phyloP scores from a whole-genome alignment of 345 rosid species.

The Diplotaxis tenuifolia region DNA sequence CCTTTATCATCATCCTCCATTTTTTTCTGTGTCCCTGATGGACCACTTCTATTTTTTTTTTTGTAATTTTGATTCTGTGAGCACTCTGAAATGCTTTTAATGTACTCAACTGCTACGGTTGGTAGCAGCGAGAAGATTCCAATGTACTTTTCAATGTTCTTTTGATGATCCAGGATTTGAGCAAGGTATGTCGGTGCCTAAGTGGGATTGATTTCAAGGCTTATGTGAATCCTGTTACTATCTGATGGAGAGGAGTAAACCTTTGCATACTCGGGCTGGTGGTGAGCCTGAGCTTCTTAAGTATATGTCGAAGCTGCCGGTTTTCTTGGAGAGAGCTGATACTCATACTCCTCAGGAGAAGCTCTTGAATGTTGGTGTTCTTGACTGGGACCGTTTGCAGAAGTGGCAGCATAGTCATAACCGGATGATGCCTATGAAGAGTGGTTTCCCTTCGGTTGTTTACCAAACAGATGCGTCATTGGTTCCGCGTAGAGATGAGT shows the following conservation, averaged over 20 bases:
- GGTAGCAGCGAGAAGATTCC: background rate
- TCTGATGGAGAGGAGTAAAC: conserved; percentile 25
- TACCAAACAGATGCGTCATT: conserved; percentile 33
- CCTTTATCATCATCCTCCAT: conserved; percentile 18
- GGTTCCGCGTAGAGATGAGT: conserved; percentile 45
- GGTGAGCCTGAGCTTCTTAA: conserved; percentile 76
- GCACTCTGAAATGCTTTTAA: background rate
- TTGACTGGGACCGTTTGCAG: conserved; percentile 85
- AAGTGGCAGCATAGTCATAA: conserved; percentile 71
- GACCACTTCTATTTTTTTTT: conserved; percentile 13
- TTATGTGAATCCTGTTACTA: conserved; percentile 21
- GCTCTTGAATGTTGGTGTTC: conserved; percentile 80
- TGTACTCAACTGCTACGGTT: conserved; percentile 15
- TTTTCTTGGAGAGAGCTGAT: conserved; percentile 63
- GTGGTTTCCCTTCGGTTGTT: conserved; percentile 32
- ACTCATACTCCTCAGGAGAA: conserved; percentile 46
- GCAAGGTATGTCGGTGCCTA: background rate
- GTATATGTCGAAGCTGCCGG: conserved; percentile 85
- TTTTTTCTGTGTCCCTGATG: conserved; percentile 21
- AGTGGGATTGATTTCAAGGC: conserved; percentile 4
- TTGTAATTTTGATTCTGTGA: background rate
- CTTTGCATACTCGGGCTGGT: conserved; percentile 20
- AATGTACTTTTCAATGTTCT: too few relatives aligned
- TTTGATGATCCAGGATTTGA: conserved; percentile 7
- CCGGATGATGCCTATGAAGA: conserved; percentile 32